Conservation (phyloP, 495 filamentous ascomycete species). For the Echria macrotheca region DNA sequence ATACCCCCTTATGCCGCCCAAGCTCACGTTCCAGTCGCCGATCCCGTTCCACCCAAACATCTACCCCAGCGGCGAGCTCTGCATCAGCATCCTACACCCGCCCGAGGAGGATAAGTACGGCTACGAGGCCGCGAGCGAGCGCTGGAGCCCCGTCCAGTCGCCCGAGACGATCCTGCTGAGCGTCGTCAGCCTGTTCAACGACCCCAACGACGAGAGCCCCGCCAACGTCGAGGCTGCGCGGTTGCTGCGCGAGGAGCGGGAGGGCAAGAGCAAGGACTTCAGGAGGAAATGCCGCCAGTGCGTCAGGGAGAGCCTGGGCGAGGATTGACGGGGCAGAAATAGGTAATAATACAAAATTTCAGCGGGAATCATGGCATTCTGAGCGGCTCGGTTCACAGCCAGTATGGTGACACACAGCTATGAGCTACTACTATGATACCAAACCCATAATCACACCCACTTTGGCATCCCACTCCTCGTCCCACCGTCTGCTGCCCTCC, state of each 20-base stretch:
- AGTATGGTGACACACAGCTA: too few relatives aligned
- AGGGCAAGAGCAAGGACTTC: conserved; percentile 58
- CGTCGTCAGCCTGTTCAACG: conserved; percentile 87
- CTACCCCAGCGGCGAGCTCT: conserved; percentile 83
- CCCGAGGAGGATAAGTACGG: conserved; percentile 95
- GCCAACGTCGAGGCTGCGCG: conserved; percentile 91
- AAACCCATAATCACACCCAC: conserved; percentile 66
- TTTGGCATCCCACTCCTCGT: conserved; percentile 86
- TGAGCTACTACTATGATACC: too few relatives aligned
- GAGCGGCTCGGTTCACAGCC: too few relatives aligned
- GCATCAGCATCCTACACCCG: conserved; percentile 94
- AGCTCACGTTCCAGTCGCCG: conserved; percentile 81
- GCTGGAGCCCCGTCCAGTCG: conserved; percentile 95
- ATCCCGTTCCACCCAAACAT: conserved; percentile 94
- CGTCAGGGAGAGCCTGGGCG: conserved; percentile 79
- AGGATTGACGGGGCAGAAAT: conserved; percentile 41
- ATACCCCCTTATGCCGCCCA: conserved; percentile 87
- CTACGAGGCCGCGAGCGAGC: conserved; percentile 86
- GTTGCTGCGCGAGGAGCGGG: conserved; percentile 77
- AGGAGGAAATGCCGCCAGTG: conserved; percentile 68
- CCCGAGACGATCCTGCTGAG: conserved; percentile 92
- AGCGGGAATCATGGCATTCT: too few relatives aligned
- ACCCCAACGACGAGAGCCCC: conserved; percentile 91
- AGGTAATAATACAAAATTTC: too few relatives aligned
- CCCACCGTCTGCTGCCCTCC: conserved; percentile 79